A percentile compares a stretch with the other conserved stretches of the same genome.
Evolutionary conservation across 2,329 filamentous ascomycete genomes (phyloP).

Genomic region (Cladosporium sp.): DNA sequence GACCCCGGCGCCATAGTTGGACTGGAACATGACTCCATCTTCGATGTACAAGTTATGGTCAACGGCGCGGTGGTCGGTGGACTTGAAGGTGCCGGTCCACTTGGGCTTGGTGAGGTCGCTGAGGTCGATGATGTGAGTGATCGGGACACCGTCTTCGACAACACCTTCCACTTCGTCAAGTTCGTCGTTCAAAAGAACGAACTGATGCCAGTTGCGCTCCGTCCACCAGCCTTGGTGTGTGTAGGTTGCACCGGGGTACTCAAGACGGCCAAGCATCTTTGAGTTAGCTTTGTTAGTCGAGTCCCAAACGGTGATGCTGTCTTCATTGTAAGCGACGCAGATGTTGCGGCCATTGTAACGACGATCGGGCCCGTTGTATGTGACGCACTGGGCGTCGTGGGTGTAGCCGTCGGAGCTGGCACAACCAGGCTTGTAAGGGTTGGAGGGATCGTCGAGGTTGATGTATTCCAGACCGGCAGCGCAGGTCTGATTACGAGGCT

Average conservation of each 20-base stretch:
- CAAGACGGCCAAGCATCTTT: constrained; percentile 49
- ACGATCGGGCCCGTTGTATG: constrained; percentile 50
- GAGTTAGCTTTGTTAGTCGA: constrained; percentile 47
- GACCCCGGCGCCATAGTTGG: constrained; percentile 50
- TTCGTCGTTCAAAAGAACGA: constrained; percentile 50
- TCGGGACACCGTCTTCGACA: constrained; percentile 41
- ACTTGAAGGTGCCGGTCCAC: constrained; percentile 43
- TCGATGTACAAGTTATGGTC: constrained; percentile 50
- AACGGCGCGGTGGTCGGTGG: constrained; percentile 37
- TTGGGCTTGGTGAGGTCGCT: constrained; percentile 38
- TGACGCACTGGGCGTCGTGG: constrained; percentile 58
- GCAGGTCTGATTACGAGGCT: constrained; percentile 44
- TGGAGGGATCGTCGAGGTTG: constrained; percentile 51
- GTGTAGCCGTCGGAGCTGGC: constrained; percentile 55
- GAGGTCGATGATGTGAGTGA: constrained; percentile 51
- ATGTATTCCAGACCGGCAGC: constrained; percentile 56
- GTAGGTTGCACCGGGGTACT: constrained; percentile 55
- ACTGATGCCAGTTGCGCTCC: constrained; percentile 41
- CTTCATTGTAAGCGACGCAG: constrained; percentile 56
- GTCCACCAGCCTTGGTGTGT: constrained; percentile 53
- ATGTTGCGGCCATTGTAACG: constrained; percentile 49
- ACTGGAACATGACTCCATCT: constrained; percentile 45
- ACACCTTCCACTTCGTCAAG: constrained; percentile 46
- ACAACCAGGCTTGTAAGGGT: constrained; percentile 52
- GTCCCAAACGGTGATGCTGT: constrained; percentile 50